Conservation (phyloP, 257 asterid genomes). For the Plectranthus barbatus region DNA sequence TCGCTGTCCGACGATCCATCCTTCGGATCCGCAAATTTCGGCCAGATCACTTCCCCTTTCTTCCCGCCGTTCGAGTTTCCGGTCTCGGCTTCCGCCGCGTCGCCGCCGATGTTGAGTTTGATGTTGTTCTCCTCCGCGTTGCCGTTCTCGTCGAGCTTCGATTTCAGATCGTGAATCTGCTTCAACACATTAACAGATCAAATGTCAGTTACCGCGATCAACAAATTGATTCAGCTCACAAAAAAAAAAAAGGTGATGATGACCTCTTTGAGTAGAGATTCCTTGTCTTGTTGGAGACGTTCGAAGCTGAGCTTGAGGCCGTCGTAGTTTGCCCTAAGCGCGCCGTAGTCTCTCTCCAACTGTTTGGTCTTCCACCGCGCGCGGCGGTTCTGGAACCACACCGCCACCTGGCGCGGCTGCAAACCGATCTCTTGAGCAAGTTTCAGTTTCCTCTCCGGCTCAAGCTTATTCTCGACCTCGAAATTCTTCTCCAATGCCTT, state of each 20-base stretch:
- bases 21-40: conserved; percentile 40
- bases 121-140: conserved; percentile 17
- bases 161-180: conserved; percentile 61
- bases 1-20: conserved; percentile 79
- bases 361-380: conserved; percentile 96
- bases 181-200: background rate
- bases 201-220: background rate
- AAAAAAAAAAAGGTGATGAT: background rate
- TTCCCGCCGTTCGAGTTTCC: conserved; percentile 16
- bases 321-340: conserved; percentile 67
- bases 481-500: conserved; percentile 90
- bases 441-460: conserved; percentile 80
- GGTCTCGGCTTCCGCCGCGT: background rate
- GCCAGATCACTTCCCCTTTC: background rate
- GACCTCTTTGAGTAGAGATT: conserved; percentile 61
- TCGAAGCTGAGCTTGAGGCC: conserved; percentile 54
- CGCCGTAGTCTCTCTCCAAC: conserved; percentile 72
- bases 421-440: conserved; percentile 81
- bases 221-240: too few relatives aligned
- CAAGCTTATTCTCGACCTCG: conserved; percentile 92
- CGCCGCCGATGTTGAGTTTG: background rate
- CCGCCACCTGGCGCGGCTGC: conserved; percentile 96
- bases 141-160: conserved; percentile 35
- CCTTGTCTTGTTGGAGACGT: conserved; percentile 49
- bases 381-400: conserved; percentile 98